Base-by-base conservation (phyloP, 306 rosid genomes). In the Acacia melanoxylon region DNA sequence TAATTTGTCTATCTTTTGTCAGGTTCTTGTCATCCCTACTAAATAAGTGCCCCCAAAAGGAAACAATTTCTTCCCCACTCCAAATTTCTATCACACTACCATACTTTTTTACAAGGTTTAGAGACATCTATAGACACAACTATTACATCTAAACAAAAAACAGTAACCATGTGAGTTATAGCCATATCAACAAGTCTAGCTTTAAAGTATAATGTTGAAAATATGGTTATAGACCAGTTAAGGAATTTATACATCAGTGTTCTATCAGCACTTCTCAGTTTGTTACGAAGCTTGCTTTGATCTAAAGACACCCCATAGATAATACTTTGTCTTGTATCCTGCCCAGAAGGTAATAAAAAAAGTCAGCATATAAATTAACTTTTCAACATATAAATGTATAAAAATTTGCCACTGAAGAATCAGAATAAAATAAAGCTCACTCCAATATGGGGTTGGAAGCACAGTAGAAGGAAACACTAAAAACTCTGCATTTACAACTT, bases 221-320 rank as follows among this genome's bases (percentile, higher is more conserved):
- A 59, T 5, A 77, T 45, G 75, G 75, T 66, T 51, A 49, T 16
- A 40, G 54, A 56, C 4, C 73, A 44, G 66, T 63, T 69, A 68
- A 77, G 77, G 74, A 74, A 79, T 24, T 25, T 78, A 27, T 67
- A 72, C 46, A 79, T 27, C 85, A 24, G 31, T 72, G 76, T 80
- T 86, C 74, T 75, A 83, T 78, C 2, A 29, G 31, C 31, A 29
- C 31, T 29, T 29, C 31, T 31, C 48, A 75, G 72, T 66, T 74
- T 46, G 37, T 17, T 56, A 41, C 16, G 79, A 78, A 81, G 78
- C 27, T 83, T 84, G 83, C 85, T 75, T 90, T 58, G 71, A 72
- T 82, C 89, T 90, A 79, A 91, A 95, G 48, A 87, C 94, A 2
- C 99, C 99, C 97, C 97, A 95, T 77, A 95, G 84, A 78, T 91